A percentile compares a stretch with the other conserved stretches of the same genome.
These are phyloP conservation scores for Coniochaeta sp. DNA, from an alignment of 2,329 filamentous ascomycete genomes.

Conservation along the genomic window DNA sequence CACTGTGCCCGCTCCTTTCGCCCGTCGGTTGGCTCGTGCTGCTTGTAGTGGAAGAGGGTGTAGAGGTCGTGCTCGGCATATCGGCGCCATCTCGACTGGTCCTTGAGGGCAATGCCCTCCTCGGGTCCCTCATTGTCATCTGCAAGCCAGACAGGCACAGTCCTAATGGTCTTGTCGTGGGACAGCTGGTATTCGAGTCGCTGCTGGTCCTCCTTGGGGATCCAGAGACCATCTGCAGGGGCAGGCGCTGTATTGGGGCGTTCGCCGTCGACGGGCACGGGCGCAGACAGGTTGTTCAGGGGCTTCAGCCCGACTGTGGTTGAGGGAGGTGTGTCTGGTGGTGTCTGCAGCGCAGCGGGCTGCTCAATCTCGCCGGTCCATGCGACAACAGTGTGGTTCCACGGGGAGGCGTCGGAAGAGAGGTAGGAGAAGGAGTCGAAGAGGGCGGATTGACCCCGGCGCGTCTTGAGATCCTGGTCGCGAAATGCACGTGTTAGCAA, in stretches of 20 bases:
- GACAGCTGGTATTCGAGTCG: conserved; percentile 68
- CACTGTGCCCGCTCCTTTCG: conserved; percentile 75
- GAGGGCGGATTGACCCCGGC: conserved; percentile 82
- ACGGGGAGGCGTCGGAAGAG: conserved; percentile 73
- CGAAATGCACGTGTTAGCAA: conserved; percentile 12
- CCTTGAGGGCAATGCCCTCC: conserved; percentile 66
- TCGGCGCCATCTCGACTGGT: conserved; percentile 79
- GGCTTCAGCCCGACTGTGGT: conserved; percentile 45
- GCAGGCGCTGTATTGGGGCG: conserved; percentile 49
- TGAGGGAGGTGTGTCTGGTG: conserved; percentile 40
- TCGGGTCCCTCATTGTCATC: conserved; percentile 64
- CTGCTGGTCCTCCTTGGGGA: conserved; percentile 63
- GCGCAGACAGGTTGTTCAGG: conserved; percentile 70
- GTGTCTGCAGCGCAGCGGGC: conserved; percentile 34
- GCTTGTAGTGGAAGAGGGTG: conserved; percentile 92
- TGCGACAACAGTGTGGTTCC: conserved; percentile 88
- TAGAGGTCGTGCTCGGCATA: conserved; percentile 92
- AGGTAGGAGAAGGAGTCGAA: conserved; percentile 88
- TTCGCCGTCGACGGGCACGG: conserved; percentile 64
- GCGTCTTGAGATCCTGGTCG: conserved; percentile 61
- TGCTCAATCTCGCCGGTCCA: conserved; percentile 86
- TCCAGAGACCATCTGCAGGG: conserved; percentile 60
- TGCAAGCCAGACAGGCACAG: conserved; percentile 81
- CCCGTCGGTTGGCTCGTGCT: conserved; percentile 83
- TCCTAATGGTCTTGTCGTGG: conserved; percentile 67